These are phyloP conservation scores for Collybia nuda DNA, from an alignment of 768 basidiomycete species.

Conservation along the genomic window DNA sequence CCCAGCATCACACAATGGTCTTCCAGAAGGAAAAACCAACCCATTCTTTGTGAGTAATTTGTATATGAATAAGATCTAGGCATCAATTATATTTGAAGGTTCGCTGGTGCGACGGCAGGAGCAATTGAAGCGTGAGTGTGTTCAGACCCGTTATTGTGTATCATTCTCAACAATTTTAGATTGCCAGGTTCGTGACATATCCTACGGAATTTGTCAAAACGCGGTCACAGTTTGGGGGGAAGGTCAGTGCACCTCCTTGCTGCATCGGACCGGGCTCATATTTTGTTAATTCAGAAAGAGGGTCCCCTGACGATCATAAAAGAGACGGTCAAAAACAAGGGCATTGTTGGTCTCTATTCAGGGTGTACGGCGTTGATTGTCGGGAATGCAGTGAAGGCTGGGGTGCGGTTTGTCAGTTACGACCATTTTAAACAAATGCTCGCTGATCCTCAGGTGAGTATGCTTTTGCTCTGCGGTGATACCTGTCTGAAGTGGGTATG, in stretches of 20 bases:
- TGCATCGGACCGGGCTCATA: background rate
- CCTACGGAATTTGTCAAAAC: conserved; percentile 95
- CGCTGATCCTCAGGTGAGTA: conserved; percentile 76
- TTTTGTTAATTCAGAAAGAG: conserved; percentile 41
- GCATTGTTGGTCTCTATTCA: conserved; percentile 86
- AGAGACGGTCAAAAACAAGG: conserved; percentile 72
- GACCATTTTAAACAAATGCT: conserved; percentile 86
- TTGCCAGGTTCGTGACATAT: conserved; percentile 76
- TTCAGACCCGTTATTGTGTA: background rate
- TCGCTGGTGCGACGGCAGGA: conserved; percentile 91
- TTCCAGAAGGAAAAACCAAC: conserved; percentile 77
- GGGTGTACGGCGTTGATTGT: conserved; percentile 88
- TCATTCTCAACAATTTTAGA: conserved; percentile 34
- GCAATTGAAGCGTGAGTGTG: conserved; percentile 85
- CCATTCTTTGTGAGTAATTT: conserved; percentile 62
- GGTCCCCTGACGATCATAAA: conserved; percentile 72
- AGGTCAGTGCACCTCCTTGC: conserved; percentile 37
- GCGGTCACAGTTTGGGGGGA: conserved; percentile 85
- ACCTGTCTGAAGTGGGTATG: background rate
- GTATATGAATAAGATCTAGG: background rate
- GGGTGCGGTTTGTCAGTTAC: conserved; percentile 93
- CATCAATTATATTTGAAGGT: conserved; percentile 22
- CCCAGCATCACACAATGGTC: conserved; percentile 30
- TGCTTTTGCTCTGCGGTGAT: background rate
- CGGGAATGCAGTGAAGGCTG: conserved; percentile 93